Evolutionary conservation across 78 protist species (phyloP).

Genomic region (Polysphondylium violaceum): DNA sequence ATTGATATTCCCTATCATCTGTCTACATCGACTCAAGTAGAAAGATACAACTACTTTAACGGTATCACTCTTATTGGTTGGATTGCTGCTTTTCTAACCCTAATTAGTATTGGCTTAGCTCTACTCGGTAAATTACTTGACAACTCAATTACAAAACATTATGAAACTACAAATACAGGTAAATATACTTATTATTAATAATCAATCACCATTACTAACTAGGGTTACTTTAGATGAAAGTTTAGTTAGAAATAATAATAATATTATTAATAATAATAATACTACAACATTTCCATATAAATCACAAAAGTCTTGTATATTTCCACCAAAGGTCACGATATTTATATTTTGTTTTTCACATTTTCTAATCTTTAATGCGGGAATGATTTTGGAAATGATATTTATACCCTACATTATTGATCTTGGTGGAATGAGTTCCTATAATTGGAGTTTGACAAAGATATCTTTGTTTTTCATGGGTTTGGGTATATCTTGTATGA

Average conservation of each 20-base stretch:
- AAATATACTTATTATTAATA: constrained; percentile 2
- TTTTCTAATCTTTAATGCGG: constrained; percentile 30
- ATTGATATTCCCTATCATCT: neutral
- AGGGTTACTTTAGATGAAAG: neutral
- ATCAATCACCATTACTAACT: neutral
- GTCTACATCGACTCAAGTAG: too few relatives aligned
- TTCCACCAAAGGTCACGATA: constrained; percentile 40
- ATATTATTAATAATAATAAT: constrained; percentile 1
- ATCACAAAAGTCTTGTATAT: constrained; percentile 34
- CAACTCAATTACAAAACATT: constrained; percentile 31
- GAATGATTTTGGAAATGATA: constrained; percentile 62
- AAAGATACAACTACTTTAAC: neutral
- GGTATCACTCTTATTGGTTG: constrained; percentile 16
- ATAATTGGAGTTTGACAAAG: constrained; percentile 63
- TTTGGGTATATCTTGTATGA: constrained; percentile 23
- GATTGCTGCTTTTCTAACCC: constrained; percentile 28
- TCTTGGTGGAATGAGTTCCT: constrained; percentile 29
- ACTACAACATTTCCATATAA: constrained; percentile 14
- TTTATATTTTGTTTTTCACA: constrained; percentile 9
- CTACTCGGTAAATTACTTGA: constrained; percentile 41
- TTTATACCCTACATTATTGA: constrained; percentile 44
- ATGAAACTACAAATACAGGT: neutral
- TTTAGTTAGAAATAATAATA: neutral
- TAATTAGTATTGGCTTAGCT: neutral
- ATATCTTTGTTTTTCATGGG: constrained; percentile 45